Evolutionary conservation across 2,329 filamentous ascomycete species (phyloP).

Genomic region (Cladosporium velox): DNA sequence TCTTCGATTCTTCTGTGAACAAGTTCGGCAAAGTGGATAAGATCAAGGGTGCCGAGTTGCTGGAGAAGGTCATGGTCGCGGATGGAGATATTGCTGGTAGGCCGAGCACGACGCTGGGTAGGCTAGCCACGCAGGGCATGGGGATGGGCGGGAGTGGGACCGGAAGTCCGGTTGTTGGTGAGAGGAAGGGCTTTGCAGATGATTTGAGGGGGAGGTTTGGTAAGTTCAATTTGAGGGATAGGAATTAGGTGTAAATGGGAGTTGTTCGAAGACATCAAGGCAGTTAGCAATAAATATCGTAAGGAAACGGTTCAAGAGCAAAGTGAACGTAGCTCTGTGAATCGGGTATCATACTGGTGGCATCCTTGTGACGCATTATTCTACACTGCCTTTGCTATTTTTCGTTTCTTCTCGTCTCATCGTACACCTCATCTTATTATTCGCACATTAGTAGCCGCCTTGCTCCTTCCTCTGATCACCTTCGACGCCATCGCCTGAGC

Average conservation of each 20-base stretch:
- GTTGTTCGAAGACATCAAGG: neutral
- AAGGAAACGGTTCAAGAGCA: neutral
- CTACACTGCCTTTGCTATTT: neutral
- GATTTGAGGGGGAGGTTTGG: constrained; percentile 20
- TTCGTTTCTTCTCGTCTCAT: neutral
- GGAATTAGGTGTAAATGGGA: constrained; percentile 1
- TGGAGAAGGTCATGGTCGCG: constrained; percentile 70
- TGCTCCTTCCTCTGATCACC: constrained; percentile 41
- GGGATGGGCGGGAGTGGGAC: neutral
- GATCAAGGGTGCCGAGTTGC: constrained; percentile 78
- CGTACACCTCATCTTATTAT: constrained; percentile 16
- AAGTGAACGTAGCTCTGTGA: neutral
- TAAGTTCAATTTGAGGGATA: constrained; percentile 16
- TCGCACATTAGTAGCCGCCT: constrained; percentile 40
- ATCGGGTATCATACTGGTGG: neutral
- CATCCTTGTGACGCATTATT: neutral
- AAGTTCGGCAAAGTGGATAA: constrained; percentile 93
- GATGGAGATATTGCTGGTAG: neutral
- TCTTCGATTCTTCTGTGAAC: constrained; percentile 85
- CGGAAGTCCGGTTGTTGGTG: constrained; percentile 17
- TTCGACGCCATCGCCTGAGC: constrained; percentile 30
- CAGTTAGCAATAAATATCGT: neutral
- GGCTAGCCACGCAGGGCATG: constrained; percentile 16
- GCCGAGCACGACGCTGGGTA: constrained; percentile 13
- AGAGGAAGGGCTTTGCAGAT: constrained; percentile 16